Percentiles rank a stretch among this genome's conserved stretches.
These are phyloP conservation scores for Talaromyces sp. DNA, from an alignment of 2,329 filamentous ascomycete species.

Conservation along the genomic window DNA sequence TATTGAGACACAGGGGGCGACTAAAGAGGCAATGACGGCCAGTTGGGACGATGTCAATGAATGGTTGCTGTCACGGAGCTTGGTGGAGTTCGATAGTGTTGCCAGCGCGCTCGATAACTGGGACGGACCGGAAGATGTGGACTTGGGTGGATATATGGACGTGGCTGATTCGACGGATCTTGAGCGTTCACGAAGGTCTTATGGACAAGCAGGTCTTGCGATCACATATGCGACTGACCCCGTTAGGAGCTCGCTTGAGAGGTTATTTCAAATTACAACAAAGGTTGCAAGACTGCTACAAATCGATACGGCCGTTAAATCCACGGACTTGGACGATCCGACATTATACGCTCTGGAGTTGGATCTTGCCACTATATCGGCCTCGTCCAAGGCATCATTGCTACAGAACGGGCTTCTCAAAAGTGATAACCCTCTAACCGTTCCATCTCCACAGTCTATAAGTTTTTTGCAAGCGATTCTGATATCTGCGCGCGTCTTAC, in stretches of 20 bases:
- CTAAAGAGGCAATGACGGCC: constrained; percentile 26
- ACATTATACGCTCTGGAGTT: constrained; percentile 30
- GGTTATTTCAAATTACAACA: constrained; percentile 47
- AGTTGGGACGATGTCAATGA: constrained; percentile 58
- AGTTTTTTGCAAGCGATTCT: constrained; percentile 42
- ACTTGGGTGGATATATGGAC: constrained; percentile 52
- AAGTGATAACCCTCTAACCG: constrained; percentile 41
- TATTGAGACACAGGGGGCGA: constrained; percentile 26
- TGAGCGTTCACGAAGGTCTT: constrained; percentile 27
- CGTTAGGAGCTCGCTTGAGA: constrained; percentile 45
- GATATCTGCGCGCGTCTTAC: constrained; percentile 39
- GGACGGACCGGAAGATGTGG: constrained; percentile 58
- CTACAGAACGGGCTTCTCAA: constrained; percentile 41
- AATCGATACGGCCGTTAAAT: constrained; percentile 44
- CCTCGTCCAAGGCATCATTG: constrained; percentile 39
- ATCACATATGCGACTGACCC: constrained; percentile 54
- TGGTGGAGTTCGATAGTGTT: constrained; percentile 48
- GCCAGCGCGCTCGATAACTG: constrained; percentile 53
- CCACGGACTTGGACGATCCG: constrained; percentile 23
- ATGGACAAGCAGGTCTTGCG: constrained; percentile 59
- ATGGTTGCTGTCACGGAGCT: constrained; percentile 56
- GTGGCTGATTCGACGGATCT: constrained; percentile 23
- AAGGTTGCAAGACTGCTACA: constrained; percentile 51
- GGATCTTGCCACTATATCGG: constrained; percentile 31
- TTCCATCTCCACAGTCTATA: constrained; percentile 37